A percentile compares a stretch with the other conserved stretches of the same genome.
These are phyloP conservation scores for Eimeria nieschulzi DNA, from an alignment of 169 alveolate genomes.

Conservation along the genomic window DNA sequence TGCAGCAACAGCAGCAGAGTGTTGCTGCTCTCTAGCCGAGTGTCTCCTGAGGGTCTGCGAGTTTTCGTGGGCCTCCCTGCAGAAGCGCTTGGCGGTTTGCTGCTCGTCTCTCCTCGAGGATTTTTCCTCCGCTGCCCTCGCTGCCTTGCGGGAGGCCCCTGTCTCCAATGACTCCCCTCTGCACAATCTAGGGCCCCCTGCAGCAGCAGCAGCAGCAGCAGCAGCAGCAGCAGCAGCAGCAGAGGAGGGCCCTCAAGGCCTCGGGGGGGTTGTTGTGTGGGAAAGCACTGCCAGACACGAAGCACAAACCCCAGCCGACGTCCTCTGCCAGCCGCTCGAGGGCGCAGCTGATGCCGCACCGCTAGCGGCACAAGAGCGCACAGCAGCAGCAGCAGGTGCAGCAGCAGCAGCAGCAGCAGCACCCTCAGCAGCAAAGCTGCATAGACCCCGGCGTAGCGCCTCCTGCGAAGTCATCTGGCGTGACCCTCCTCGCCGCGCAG, in stretches of 20 bases:
- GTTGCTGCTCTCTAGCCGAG: slow-evolving; percentile 17
- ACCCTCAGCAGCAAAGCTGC: neutral
- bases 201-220: neutral
- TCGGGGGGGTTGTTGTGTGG: too few relatives aligned
- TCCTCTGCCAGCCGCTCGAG: neutral
- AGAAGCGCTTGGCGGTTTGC: neutral
- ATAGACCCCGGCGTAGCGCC: neutral
- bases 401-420: neutral
- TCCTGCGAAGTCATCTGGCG: slow-evolving; percentile 54
- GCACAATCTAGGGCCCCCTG: neutral
- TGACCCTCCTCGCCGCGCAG: too few relatives aligned
- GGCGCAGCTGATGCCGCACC: neutral
- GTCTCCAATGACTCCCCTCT: neutral
- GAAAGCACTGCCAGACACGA: neutral
- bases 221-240: neutral
- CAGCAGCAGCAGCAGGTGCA: slow-evolving; percentile 38
- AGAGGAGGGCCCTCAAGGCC: too few relatives aligned
- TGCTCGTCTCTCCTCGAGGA: neutral
- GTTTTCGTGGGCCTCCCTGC: neutral
- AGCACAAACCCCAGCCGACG: neutral
- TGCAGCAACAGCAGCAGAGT: neutral
- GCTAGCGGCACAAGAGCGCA: slow-evolving; percentile 7
- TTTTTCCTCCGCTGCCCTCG: neutral
- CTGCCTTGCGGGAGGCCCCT: neutral
- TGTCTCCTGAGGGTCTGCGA: slow-evolving; percentile 18